Conservation (phyloP, 352 stramenopile species). For the Pythium oligandrum region DNA sequence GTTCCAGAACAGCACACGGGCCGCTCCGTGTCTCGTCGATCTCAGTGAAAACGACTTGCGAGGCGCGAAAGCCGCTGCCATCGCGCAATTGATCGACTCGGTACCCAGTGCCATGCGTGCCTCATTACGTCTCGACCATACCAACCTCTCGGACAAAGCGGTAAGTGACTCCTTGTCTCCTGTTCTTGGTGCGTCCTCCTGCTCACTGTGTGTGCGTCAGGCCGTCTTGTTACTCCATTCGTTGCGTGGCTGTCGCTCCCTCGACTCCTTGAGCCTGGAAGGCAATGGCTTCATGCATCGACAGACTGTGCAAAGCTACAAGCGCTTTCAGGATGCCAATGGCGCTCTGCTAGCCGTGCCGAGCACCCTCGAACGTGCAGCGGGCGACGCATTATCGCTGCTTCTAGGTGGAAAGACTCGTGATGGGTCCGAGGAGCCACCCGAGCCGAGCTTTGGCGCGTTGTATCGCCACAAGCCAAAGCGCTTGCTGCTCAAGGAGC, state of each 20-base stretch:
- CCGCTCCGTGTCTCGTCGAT: slow-evolving; percentile 42
- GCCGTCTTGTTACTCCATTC: slow-evolving; percentile 54
- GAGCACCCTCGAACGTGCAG: slow-evolving; percentile 6
- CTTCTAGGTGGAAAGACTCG: slow-evolving; percentile 14
- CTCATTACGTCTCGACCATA: slow-evolving; percentile 54
- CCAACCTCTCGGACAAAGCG: slow-evolving; percentile 48
- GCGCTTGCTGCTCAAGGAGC: slow-evolving; percentile 35
- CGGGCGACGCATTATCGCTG: slow-evolving; percentile 12
- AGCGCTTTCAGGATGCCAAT: slow-evolving; percentile 8
- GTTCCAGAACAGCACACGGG: slow-evolving; percentile 52
- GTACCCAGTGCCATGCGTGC: slow-evolving; percentile 32
- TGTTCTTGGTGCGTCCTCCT: background rate
- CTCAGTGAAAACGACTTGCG: slow-evolving; percentile 76
- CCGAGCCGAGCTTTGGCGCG: slow-evolving; percentile 8
- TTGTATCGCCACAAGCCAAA: slow-evolving; percentile 10
- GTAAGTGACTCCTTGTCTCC: slow-evolving; percentile 16
- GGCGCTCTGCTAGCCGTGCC: background rate
- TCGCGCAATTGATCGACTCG: slow-evolving; percentile 48
- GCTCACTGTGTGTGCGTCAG: slow-evolving; percentile 17
- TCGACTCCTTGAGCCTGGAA: slow-evolving; percentile 63
- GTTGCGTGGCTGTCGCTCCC: slow-evolving; percentile 40
- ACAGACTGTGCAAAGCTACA: slow-evolving; percentile 15
- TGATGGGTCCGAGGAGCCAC: background rate
- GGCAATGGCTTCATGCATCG: slow-evolving; percentile 55
- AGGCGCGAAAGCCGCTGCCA: slow-evolving; percentile 31